Evolutionary conservation across 331 rosid species (phyloP).

Genomic region (Ulmus americana): DNA sequence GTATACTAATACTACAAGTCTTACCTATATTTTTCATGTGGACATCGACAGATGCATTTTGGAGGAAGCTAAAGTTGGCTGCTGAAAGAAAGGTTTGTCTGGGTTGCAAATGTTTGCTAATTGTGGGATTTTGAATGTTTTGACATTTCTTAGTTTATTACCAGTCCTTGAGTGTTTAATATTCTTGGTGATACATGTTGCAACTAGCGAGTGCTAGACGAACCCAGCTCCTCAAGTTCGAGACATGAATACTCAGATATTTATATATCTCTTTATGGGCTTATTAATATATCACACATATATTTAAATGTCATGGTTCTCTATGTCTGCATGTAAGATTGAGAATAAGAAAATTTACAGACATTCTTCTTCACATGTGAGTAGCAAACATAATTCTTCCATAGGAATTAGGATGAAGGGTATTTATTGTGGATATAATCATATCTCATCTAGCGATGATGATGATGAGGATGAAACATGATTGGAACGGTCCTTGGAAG

Average conservation of each 20-base stretch:
- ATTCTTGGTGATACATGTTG: neutral
- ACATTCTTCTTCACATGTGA: neutral
- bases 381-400: too few species aligned
- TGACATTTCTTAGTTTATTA: neutral
- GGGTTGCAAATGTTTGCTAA: neutral
- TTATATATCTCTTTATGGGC: too few species aligned
- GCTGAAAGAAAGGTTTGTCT: constrained; percentile 65
- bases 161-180: neutral
- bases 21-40: constrained; percentile 5
- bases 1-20: neutral
- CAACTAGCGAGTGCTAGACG: too few species aligned
- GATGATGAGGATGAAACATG: neutral
- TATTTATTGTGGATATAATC: too few species aligned
- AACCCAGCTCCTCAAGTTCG: neutral
- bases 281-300: too few species aligned
- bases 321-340: neutral
- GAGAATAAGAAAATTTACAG: neutral
- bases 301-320: neutral
- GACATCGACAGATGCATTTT: constrained; percentile 57
- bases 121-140: constrained; percentile 2
- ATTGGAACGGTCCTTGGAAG: neutral
- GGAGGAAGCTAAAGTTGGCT: constrained; percentile 66
- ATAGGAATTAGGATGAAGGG: too few species aligned
- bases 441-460: too few species aligned
- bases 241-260: neutral